Percentiles rank a stretch among this genome's conserved stretches.
Evolutionary conservation across 768 basidiomycete species (phyloP).

Genomic region (Boletus rufocinnamomeus): DNA sequence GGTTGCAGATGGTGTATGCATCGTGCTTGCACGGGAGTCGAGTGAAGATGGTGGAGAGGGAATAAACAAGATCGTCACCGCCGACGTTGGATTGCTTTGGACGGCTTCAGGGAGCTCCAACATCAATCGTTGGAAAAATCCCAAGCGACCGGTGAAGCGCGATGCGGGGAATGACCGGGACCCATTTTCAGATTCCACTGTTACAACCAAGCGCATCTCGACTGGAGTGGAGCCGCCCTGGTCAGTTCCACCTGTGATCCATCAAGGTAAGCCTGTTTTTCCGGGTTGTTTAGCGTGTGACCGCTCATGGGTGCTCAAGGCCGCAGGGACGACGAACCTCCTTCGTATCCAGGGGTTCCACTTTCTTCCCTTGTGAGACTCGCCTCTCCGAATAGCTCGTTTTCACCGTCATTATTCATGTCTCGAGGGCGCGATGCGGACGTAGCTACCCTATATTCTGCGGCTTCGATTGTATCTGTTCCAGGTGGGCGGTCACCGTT

Average conservation of each 20-base stretch:
- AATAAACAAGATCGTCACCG: slow-evolving; percentile 78
- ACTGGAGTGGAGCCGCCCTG: slow-evolving; percentile 21
- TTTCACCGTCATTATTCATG: slow-evolving; percentile 40
- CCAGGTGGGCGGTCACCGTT: slow-evolving; percentile 46
- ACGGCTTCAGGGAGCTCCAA: slow-evolving; percentile 83
- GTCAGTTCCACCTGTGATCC: slow-evolving; percentile 12
- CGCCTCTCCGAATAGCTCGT: slow-evolving; percentile 65
- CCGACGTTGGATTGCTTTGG: slow-evolving; percentile 88
- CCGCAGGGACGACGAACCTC: slow-evolving; percentile 23
- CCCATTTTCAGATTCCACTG: slow-evolving; percentile 13
- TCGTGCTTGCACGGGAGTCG: slow-evolving; percentile 75
- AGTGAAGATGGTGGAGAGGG: slow-evolving; percentile 53
- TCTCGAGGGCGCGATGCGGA: slow-evolving; percentile 64
- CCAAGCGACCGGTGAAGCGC: slow-evolving; percentile 38
- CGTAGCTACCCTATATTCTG: slow-evolving; percentile 85
- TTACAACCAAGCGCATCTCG: slow-evolving; percentile 13
- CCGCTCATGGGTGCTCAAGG: slow-evolving; percentile 22
- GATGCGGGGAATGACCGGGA: slow-evolving; percentile 18
- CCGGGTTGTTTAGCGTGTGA: background rate
- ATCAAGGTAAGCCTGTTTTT: slow-evolving; percentile 24
- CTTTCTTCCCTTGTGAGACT: slow-evolving; percentile 70
- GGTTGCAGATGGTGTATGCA: slow-evolving; percentile 89
- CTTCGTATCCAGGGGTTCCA: slow-evolving; percentile 61
- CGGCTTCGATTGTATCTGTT: slow-evolving; percentile 75
- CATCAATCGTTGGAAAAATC: slow-evolving; percentile 81